Conservation (phyloP, 768 basidiomycete genomes). For the Ephemerocybe angulata region DNA sequence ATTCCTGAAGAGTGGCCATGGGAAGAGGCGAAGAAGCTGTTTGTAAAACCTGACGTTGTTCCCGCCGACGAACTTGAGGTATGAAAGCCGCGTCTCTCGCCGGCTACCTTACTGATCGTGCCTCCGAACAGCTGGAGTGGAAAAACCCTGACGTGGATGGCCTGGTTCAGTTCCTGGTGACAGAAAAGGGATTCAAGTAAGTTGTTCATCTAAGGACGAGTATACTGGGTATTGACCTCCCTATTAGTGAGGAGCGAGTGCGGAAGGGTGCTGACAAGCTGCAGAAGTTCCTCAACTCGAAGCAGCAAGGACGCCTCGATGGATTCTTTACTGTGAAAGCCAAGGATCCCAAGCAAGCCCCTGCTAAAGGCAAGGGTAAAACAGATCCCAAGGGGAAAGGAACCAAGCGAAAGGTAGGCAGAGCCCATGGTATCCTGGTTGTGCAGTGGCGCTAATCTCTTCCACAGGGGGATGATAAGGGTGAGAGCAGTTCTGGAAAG, state of each 20-base stretch:
- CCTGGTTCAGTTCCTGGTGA: slow-evolving; percentile 88
- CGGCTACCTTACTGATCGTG: neutral
- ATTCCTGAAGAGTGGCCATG: slow-evolving; percentile 97
- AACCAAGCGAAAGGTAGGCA: slow-evolving; percentile 52
- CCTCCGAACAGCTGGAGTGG: slow-evolving; percentile 77
- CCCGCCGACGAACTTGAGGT: slow-evolving; percentile 87
- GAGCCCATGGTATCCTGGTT: neutral
- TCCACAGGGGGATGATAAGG: slow-evolving; percentile 38
- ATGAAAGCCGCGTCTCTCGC: slow-evolving; percentile 46
- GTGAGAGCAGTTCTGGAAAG: slow-evolving; percentile 33
- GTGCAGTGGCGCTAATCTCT: slow-evolving; percentile 5
- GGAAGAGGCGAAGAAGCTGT: slow-evolving; percentile 90
- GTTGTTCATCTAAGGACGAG: slow-evolving; percentile 22
- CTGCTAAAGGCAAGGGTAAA: slow-evolving; percentile 21
- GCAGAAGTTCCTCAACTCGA: slow-evolving; percentile 76
- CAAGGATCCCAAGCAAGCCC: slow-evolving; percentile 42
- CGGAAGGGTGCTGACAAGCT: slow-evolving; percentile 94
- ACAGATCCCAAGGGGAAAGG: slow-evolving; percentile 30
- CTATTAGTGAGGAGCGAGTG: slow-evolving; percentile 89
- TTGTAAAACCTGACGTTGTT: slow-evolving; percentile 84
- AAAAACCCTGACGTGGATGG: slow-evolving; percentile 89
- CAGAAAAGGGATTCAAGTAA: slow-evolving; percentile 96
- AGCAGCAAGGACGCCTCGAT: slow-evolving; percentile 95
- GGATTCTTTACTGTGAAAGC: slow-evolving; percentile 86
- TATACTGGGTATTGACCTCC: slow-evolving; percentile 7